These are phyloP conservation scores for Boletus rubroflammeus DNA, from an alignment of 768 basidiomycete genomes.

Conservation along the genomic window DNA sequence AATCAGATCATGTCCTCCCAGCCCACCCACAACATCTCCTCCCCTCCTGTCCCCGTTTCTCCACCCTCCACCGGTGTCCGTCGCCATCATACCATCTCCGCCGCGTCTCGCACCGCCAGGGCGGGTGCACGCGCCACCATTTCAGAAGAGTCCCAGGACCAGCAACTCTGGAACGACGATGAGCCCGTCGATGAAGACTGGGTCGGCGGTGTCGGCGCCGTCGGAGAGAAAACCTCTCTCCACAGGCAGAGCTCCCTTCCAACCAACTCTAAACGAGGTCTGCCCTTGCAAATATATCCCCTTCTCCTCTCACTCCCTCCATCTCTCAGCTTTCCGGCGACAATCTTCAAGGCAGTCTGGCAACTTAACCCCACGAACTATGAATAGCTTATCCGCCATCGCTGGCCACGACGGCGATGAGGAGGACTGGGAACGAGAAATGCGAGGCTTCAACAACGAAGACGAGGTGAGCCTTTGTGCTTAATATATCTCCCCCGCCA, in stretches of 20 bases:
- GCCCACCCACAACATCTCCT: constrained; percentile 36
- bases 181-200: constrained; percentile 77
- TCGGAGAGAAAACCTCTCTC: constrained; percentile 76
- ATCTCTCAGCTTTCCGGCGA: constrained; percentile 46
- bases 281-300: constrained; percentile 13
- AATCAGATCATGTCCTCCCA: constrained; percentile 34
- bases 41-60: constrained; percentile 39
- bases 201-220: constrained; percentile 78
- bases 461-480: constrained; percentile 53
- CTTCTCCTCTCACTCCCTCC: constrained; percentile 3
- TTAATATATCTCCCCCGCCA: not conserved
- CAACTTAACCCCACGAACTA: constrained; percentile 62
- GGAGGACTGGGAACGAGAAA: constrained; percentile 78
- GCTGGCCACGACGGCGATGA: constrained; percentile 85
- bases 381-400: constrained; percentile 83
- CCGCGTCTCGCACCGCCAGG: constrained; percentile 63
- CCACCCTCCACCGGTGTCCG: constrained; percentile 51
- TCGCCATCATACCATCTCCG: constrained; percentile 80
- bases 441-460: constrained; percentile 54
- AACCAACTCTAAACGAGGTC: constrained; percentile 75
- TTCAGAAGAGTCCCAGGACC: constrained; percentile 62
- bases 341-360: constrained; percentile 52
- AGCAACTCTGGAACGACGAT: constrained; percentile 66
- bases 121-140: constrained; percentile 59
- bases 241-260: constrained; percentile 81